These are phyloP conservation scores for Russula olivacea DNA, from an alignment of 768 basidiomycete genomes.

Conservation along the genomic window DNA sequence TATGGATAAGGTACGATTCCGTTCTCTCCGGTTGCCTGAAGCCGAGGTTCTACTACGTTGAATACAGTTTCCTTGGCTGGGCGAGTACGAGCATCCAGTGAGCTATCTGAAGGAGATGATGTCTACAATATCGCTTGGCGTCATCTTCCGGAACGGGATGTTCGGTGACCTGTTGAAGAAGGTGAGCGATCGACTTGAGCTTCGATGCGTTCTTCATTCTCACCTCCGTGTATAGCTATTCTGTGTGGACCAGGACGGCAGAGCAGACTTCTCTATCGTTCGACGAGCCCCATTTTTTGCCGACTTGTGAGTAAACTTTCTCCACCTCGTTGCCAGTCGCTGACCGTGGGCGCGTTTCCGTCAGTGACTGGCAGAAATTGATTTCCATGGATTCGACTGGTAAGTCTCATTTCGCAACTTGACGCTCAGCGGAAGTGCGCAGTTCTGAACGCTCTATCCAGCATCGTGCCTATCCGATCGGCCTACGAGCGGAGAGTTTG, in stretches of 20 bases:
- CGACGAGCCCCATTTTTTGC: slow-evolving; percentile 14
- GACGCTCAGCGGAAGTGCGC: background rate
- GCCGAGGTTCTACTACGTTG: background rate
- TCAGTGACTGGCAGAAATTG: slow-evolving; percentile 14
- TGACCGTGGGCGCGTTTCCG: background rate
- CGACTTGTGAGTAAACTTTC: slow-evolving; percentile 3
- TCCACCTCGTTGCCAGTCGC: background rate
- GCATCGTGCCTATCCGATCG: background rate
- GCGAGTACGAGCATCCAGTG: slow-evolving; percentile 10
- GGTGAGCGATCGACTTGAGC: background rate
- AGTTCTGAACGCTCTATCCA: background rate
- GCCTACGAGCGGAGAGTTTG: background rate
- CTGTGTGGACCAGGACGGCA: slow-evolving; percentile 7
- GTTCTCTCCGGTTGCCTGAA: background rate
- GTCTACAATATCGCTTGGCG: slow-evolving; percentile 8
- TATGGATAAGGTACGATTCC: slow-evolving; percentile 9
- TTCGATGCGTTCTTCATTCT: background rate
- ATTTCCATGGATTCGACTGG: background rate
- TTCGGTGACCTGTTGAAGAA: slow-evolving; percentile 13
- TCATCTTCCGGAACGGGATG: slow-evolving; percentile 2
- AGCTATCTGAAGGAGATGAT: slow-evolving; percentile 17
- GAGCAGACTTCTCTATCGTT: slow-evolving; percentile 12
- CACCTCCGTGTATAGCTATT: background rate
- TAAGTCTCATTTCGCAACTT: background rate
- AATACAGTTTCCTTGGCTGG: slow-evolving; percentile 21